Percentiles rank a stretch among this genome's conserved stretches.
These are phyloP conservation scores for Cucurbita pepo DNA, from an alignment of 306 rosid genomes.

Conservation along the genomic window DNA sequence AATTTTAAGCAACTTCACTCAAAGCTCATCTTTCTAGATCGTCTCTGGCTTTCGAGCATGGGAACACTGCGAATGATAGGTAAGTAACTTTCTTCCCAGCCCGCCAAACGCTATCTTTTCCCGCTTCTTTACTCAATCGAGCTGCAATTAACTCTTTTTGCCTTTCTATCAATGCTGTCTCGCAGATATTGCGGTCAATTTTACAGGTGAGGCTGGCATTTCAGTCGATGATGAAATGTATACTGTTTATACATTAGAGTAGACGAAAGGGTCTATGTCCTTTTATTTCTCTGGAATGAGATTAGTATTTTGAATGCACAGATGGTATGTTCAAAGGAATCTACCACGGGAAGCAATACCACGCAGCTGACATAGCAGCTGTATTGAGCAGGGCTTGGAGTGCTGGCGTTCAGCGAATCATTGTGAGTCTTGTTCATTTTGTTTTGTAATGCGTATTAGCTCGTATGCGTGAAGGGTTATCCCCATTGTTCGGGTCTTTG, in stretches of 20 bases:
- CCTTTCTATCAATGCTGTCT: not conserved
- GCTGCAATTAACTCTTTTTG: conserved; percentile 9
- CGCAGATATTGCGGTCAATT: conserved; percentile 78
- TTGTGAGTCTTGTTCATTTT: conserved; percentile 22
- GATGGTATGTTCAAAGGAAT: conserved; percentile 94
- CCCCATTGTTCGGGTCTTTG: not conserved
- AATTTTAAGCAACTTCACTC: not conserved
- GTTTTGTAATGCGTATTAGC: not conserved
- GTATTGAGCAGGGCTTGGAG: conserved; percentile 81
- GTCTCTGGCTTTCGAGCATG: conserved; percentile 19
- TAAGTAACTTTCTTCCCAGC: conserved; percentile 6
- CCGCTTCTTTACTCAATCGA: not conserved
- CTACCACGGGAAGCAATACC: conserved; percentile 84
- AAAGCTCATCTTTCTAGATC: not conserved
- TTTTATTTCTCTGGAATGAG: not conserved
- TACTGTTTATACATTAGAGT: not conserved
- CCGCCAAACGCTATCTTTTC: not conserved
- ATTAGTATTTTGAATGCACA: conserved; percentile 22
- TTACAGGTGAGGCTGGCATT: conserved; percentile 64
- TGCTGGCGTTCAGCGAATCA: conserved; percentile 80
- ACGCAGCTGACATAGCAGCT: conserved; percentile 52
- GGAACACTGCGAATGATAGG: conserved; percentile 65
- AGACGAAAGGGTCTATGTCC: not conserved
- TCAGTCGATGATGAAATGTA: conserved; percentile 21
- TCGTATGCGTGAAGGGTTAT: not conserved